These are phyloP conservation scores for Termitomyces sp. DNA, from an alignment of 768 basidiomycete species.

Conservation along the genomic window DNA sequence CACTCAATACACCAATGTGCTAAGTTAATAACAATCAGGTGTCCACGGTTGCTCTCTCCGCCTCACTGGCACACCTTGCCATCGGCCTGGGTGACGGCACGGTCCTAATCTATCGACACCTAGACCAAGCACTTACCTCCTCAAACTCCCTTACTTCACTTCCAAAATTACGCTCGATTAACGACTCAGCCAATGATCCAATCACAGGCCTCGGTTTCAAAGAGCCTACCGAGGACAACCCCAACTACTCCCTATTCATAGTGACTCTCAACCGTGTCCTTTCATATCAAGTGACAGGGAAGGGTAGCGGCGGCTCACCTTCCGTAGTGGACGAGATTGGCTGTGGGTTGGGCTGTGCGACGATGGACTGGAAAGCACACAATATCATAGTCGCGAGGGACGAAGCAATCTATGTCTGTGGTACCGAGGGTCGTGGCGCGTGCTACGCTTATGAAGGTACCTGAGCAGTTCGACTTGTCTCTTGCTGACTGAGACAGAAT, in stretches of 20 bases:
- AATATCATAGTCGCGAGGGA: conserved; percentile 86
- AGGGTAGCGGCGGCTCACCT: conserved; percentile 63
- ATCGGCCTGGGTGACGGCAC: conserved; percentile 95
- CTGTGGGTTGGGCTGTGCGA: conserved; percentile 78
- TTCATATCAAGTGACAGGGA: conserved; percentile 71
- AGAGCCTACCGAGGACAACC: conserved; percentile 49
- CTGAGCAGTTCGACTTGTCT: neutral
- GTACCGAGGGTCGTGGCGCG: conserved; percentile 75
- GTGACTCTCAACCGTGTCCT: conserved; percentile 86
- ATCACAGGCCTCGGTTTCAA: conserved; percentile 92
- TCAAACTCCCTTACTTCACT: conserved; percentile 67
- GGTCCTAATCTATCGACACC: conserved; percentile 85
- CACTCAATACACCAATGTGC: neutral
- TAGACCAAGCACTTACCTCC: conserved; percentile 85
- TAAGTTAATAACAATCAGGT: conserved; percentile 43
- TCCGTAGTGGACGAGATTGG: conserved; percentile 85
- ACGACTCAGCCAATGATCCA: conserved; percentile 84
- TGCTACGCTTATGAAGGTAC: conserved; percentile 92
- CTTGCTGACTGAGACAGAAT: conserved; percentile 2
- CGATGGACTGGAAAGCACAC: conserved; percentile 68
- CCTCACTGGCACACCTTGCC: conserved; percentile 78
- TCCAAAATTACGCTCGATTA: conserved; percentile 84
- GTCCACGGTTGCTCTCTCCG: conserved; percentile 76
- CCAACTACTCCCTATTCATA: conserved; percentile 69
- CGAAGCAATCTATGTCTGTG: conserved; percentile 89